Percentiles rank a stretch among this genome's conserved stretches.
Evolutionary conservation across 129 eudicot genomes (phyloP).

Genomic region (Saussurea involucrata): DNA sequence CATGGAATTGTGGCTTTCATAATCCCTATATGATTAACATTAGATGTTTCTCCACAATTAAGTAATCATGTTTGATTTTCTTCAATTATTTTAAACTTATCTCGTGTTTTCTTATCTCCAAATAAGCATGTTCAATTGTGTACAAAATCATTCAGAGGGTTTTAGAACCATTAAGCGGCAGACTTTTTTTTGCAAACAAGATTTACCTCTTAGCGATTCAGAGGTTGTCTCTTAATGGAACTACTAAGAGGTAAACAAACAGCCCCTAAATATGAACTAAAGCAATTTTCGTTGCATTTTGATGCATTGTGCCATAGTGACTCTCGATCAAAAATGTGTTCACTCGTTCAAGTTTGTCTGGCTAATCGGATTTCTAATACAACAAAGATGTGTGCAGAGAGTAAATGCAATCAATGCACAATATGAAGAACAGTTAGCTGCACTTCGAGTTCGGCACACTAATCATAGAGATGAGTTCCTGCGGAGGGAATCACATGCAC

Average conservation of each 20-base stretch:
- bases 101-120: neutral
- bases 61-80: neutral
- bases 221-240: too few relatives aligned
- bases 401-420: conserved; percentile 51
- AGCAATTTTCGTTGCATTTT: neutral
- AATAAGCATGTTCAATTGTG: neutral
- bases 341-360: neutral
- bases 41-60: neutral
- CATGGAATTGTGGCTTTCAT: neutral
- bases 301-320: neutral
- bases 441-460: conserved; percentile 55
- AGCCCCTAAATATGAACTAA: neutral
- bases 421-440: conserved; percentile 61
- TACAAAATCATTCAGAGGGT: too few relatives aligned
- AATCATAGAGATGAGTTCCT: conserved; percentile 58
- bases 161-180: too few relatives aligned
- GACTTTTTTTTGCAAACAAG: too few relatives aligned
- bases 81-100: too few relatives aligned
- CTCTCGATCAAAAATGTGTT: neutral
- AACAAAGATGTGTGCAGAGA: conserved; percentile 39
- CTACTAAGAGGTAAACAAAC: too few relatives aligned
- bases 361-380: conserved; percentile 13
- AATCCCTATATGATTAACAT: neutral
- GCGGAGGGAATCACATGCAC: conserved; percentile 54
- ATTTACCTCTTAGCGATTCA: too few relatives aligned